Percentiles rank a stretch among this genome's conserved stretches.
phyloP scores from a whole-genome alignment of 2,329 filamentous ascomycete species.

The Alternaria alternata region DNA sequence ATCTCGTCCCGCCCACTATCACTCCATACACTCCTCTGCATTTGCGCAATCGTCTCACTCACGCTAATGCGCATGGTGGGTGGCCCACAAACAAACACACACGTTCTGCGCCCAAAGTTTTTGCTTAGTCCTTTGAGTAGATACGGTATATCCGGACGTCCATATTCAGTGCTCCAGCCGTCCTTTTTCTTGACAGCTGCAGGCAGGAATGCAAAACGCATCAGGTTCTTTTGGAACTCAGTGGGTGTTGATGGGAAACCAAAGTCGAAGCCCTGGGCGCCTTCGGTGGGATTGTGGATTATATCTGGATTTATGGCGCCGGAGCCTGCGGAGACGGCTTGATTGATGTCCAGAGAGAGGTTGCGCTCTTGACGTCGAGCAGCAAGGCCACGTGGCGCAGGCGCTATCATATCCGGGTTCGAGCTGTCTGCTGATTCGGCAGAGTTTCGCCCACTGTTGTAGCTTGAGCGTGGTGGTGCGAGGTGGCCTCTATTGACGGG shows the following conservation, averaged over 20 bases:
- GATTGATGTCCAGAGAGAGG: conserved; percentile 54
- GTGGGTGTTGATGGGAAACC: conserved; percentile 86
- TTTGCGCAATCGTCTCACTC: conserved; percentile 79
- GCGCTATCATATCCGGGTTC: conserved; percentile 38
- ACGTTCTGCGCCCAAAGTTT: conserved; percentile 81
- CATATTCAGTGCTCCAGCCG: conserved; percentile 92
- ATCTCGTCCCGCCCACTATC: conserved; percentile 85
- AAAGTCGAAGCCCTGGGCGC: conserved; percentile 54
- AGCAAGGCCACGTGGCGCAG: conserved; percentile 41
- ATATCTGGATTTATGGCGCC: conserved; percentile 57
- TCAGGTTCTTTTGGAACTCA: conserved; percentile 86
- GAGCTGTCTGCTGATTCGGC: conserved; percentile 32
- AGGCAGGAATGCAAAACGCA: conserved; percentile 85
- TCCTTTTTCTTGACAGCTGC: conserved; percentile 63
- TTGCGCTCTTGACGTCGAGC: conserved; percentile 54
- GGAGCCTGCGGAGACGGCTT: conserved; percentile 44
- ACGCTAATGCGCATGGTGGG: conserved; percentile 87
- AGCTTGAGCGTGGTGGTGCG: conserved; percentile 32
- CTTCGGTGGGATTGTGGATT: conserved; percentile 28
- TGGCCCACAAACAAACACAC: conserved; percentile 93
- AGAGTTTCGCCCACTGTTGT: conserved; percentile 26
- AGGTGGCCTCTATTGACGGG: conserved; percentile 54
- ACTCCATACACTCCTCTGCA: conserved; percentile 85
- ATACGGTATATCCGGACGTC: conserved; percentile 84
- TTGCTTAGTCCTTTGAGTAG: conserved; percentile 85